These are phyloP conservation scores for Solanum rostratum DNA, from an alignment of 257 asterid genomes.

Conservation along the genomic window DNA sequence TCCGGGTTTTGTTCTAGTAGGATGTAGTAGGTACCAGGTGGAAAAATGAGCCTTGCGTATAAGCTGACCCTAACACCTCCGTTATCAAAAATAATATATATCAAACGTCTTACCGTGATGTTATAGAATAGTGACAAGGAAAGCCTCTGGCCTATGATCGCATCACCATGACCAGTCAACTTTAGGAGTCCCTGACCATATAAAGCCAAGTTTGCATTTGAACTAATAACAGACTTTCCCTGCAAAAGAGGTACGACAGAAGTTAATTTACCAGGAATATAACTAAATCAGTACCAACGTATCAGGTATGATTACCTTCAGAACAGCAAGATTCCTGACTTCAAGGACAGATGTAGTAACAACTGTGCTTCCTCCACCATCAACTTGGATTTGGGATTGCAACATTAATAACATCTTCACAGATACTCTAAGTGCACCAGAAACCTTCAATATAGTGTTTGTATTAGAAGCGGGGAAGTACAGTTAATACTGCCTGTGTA, in stretches of 20 bases:
- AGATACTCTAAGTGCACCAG: constrained; percentile 85
- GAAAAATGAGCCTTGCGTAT: background rate
- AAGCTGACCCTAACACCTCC: background rate
- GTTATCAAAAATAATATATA: background rate
- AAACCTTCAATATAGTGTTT: constrained; percentile 34
- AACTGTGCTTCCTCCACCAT: constrained; percentile 69
- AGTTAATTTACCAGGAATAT: background rate
- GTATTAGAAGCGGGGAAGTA: background rate
- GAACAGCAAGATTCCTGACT: constrained; percentile 94
- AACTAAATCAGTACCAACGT: background rate
- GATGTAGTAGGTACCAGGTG: background rate
- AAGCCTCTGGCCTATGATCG: constrained; percentile 85
- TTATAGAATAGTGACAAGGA: constrained; percentile 82
- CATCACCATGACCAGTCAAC: constrained; percentile 84
- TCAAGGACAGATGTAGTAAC: constrained; percentile 84
- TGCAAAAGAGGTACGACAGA: constrained; percentile 17
- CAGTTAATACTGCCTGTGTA: background rate
- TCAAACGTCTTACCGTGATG: constrained; percentile 62
- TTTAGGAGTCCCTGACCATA: constrained; percentile 82
- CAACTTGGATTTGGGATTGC: constrained; percentile 78
- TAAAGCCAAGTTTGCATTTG: constrained; percentile 82
- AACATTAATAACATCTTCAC: constrained; percentile 95
- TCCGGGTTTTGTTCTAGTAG: background rate
- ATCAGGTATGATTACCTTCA: constrained; percentile 46
- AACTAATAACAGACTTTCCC: constrained; percentile 79